Evolutionary conservation across 2,329 filamentous ascomycete species (phyloP).

Genomic region (Cordyceps sp.): DNA sequence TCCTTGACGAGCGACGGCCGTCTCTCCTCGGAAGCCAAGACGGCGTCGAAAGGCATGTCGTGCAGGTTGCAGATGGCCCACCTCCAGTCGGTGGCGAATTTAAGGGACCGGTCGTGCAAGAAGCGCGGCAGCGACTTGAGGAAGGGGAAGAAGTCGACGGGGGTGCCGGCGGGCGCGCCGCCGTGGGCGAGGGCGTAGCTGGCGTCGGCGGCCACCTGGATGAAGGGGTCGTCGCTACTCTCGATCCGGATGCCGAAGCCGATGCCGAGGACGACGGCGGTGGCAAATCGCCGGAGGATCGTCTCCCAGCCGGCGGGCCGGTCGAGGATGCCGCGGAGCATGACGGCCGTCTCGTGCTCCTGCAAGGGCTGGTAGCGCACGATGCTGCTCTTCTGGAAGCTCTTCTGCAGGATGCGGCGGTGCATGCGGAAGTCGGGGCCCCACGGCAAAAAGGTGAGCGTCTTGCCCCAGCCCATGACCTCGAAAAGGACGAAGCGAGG

Average conservation of each 20-base stretch:
- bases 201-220: conserved; percentile 18
- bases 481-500: conserved; percentile 26
- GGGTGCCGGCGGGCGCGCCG: conserved; percentile 15
- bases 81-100: conserved; percentile 12
- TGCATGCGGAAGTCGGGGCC: conserved; percentile 25
- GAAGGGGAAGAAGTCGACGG: conserved; percentile 32
- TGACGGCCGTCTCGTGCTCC: conserved; percentile 13
- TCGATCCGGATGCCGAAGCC: conserved; percentile 24
- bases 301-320: conserved; percentile 19
- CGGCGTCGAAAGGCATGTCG: conserved; percentile 23
- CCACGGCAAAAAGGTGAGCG: conserved; percentile 26
- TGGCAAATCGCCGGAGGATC: conserved; percentile 19
- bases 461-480: conserved; percentile 28
- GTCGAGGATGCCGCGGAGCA: conserved; percentile 14
- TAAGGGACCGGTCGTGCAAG: conserved; percentile 13
- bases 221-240: conserved; percentile 19
- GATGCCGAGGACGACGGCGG: conserved; percentile 23
- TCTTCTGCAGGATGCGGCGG: conserved; percentile 24
- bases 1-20: conserved; percentile 12
- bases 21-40: conserved; percentile 12
- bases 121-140: conserved; percentile 23
- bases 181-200: conserved; percentile 12
- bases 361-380: conserved; percentile 17
- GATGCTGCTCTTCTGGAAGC: conserved; percentile 22
- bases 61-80: conserved; percentile 22